Evolutionary conservation across 371 early-diverging fungal genomes (phyloP), one percentile per base, ranked within the genome.

Genomic region (Mortierella sp.): DNA sequence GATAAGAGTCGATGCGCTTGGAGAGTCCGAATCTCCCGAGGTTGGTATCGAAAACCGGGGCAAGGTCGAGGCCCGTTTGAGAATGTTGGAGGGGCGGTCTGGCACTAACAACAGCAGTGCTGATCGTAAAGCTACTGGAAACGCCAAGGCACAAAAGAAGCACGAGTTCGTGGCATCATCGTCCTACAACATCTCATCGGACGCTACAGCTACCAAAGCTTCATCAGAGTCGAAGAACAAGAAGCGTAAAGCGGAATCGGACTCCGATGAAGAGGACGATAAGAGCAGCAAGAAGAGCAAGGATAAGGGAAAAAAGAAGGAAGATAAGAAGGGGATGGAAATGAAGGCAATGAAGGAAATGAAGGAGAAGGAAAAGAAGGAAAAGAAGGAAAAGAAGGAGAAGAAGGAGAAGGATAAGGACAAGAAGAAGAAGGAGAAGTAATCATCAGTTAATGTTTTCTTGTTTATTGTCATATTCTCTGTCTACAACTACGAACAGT

Each of bases 1-100:
- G 47, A 90, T 95, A 55, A 92, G 99, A 80, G 91, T 97, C 41
- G 99, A 99, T 85, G 97, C 97, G 28, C 87, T 97, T 32, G 94
- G 95, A 57, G 97, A 98, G 34, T 79, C 85, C n/a, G 92, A 90
- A 17, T 82, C 85, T 5, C 86, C 93, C 49, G 95, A 94, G 61
- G 67, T 97, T 46, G 99, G 97, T 72, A 84, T 93, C 59, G 91
- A 91, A 73, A 84, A 87, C 68, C 91, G 97, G 42, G 89, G 88
- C 59, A 91, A 92, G 87, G 81, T 97, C 32, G 99, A 97, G 85
- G 84, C 86, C 46, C 88, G 97, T 52, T 83, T 98, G 76, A 84
- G 93, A 46, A 89, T 92, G 83, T 86, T 98, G 31, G 97, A 96
- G 84, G 89, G 88, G 44, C 66, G 64, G 42, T 34, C 58, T 24